Base-by-base conservation (phyloP, 225 moss, liverwort and hornwort species). In the Asterella californica region DNA sequence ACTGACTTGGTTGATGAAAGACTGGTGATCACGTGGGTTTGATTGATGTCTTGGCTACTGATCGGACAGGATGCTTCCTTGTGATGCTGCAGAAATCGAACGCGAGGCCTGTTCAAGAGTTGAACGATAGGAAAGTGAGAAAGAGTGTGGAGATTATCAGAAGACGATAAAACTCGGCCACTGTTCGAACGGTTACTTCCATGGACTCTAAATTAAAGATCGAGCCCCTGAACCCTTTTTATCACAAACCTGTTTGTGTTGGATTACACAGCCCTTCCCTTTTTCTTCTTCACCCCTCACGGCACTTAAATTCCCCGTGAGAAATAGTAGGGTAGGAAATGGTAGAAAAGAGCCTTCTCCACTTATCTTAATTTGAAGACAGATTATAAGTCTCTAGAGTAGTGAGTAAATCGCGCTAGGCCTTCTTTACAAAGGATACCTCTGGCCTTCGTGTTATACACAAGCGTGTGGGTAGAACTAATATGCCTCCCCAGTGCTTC, bases 61-160 rank as follows among this genome's bases (percentile, higher is more conserved):
- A n/a, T n/a, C n/a, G n/a, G n/a, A n/a, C n/a, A n/a, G n/a, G n/a
- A n/a, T 14, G 0, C 25, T 9, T 73, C 52, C 0, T n/a, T 76
- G 57, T 36, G 37, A n/a, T n/a, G n/a, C n/a, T 42, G 42, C 68
- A 85, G 84, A 42, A 85, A 38, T 67, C 84, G 25, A 85, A 81
- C n/a, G 84, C 84, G 24, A 78, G 81, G 70, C 84, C 84, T 4
- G 54, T 85, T 47, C 84, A 85, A 37, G 36, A 9, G 27, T 42
- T 78, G 34, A 68, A 45, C 21, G 79, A 57, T 34, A 69, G 78
- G 45, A 52, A 71, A 27, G 70, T 85, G 68, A 14, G 30, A 2
- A 79, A 70, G n/a, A 33, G 45, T 19, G 24, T 77, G 12, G 45
- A 14, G 12, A 4, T 77, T n/a, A 48, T 77, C 37, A 46, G 6